Conservation (phyloP, 2,329 filamentous ascomycete genomes). For the Penicillium sclerotiorum region DNA sequence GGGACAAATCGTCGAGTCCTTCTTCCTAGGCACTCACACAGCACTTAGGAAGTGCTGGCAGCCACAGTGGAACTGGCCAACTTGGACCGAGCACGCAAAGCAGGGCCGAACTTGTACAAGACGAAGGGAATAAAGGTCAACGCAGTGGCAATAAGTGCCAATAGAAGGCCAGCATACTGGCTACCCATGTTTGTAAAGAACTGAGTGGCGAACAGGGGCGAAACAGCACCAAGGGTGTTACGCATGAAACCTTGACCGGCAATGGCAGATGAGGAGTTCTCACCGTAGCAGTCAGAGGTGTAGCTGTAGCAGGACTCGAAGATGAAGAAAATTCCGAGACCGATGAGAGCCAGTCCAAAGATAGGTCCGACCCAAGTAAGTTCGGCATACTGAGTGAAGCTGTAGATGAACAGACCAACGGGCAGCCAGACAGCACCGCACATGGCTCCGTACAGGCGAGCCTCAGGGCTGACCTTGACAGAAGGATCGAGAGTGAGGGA, state of each 20-base stretch:
- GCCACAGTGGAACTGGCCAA: slow-evolving; percentile 28
- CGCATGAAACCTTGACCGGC: slow-evolving; percentile 57
- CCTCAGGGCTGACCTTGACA: slow-evolving; percentile 44
- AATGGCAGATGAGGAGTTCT: slow-evolving; percentile 43
- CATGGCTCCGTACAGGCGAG: slow-evolving; percentile 54
- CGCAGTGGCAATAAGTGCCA: slow-evolving; percentile 50
- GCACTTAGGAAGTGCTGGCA: background rate
- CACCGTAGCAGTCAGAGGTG: slow-evolving; percentile 57
- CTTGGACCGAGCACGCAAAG: slow-evolving; percentile 33
- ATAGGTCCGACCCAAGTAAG: slow-evolving; percentile 54
- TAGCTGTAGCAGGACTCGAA: slow-evolving; percentile 49
- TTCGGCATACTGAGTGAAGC: slow-evolving; percentile 55
- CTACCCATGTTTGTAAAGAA: slow-evolving; percentile 59
- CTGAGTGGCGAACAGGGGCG: slow-evolving; percentile 55
- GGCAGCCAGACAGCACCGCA: slow-evolving; percentile 52
- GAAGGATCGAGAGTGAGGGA: slow-evolving; percentile 40
- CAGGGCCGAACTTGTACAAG: slow-evolving; percentile 33
- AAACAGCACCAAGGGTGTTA: slow-evolving; percentile 57
- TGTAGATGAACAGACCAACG: slow-evolving; percentile 56
- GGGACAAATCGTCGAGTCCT: too few relatives aligned
- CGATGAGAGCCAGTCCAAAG: slow-evolving; percentile 54
- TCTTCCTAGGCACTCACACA: too few relatives aligned
- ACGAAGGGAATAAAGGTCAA: slow-evolving; percentile 35
- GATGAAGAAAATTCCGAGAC: slow-evolving; percentile 58
- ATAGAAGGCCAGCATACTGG: slow-evolving; percentile 55